phyloP scores from a whole-genome alignment of 495 filamentous ascomycete genomes.

The Penicillium manginii region DNA sequence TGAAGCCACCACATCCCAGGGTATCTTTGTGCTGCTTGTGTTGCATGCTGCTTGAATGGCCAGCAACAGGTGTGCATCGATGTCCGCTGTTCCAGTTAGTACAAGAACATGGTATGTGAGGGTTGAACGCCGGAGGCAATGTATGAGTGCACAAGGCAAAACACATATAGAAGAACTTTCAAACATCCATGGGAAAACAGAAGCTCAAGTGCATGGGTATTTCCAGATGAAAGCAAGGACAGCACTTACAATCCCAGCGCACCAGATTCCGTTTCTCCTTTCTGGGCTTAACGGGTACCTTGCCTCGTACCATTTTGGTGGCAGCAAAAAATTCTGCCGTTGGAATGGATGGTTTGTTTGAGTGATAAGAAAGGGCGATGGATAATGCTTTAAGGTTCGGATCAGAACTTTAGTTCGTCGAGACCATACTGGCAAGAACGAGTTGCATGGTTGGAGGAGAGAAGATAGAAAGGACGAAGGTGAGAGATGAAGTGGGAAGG shows the following conservation, averaged over 20 bases:
- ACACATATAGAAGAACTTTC: neutral
- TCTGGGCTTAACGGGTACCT: neutral
- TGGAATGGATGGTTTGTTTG: neutral
- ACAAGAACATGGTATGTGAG: neutral
- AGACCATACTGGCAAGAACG: too few relatives aligned
- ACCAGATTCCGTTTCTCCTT: constrained; percentile 43
- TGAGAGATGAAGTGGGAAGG: too few relatives aligned
- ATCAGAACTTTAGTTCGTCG: too few relatives aligned
- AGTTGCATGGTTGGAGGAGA: too few relatives aligned
- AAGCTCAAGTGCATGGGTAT: neutral
- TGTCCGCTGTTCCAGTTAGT: constrained; percentile 35
- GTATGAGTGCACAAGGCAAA: neutral
- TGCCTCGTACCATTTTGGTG: neutral
- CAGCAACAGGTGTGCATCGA: constrained; percentile 47
- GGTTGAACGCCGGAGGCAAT: too few relatives aligned
- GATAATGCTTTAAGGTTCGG: too few relatives aligned
- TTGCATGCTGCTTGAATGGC: constrained; percentile 50
- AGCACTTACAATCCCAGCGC: constrained; percentile 50
- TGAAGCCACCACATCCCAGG: constrained; percentile 42
- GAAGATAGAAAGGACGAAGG: too few relatives aligned
- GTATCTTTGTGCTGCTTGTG: constrained; percentile 35
- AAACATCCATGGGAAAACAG: neutral
- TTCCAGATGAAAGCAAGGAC: neutral
- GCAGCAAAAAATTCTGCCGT: neutral
- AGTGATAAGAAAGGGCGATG: neutral